Percentiles rank a stretch among this genome's conserved stretches.
These are phyloP conservation scores for Kwoniella mangroviensis DNA, from an alignment of 768 basidiomycete genomes.

Conservation along the genomic window DNA sequence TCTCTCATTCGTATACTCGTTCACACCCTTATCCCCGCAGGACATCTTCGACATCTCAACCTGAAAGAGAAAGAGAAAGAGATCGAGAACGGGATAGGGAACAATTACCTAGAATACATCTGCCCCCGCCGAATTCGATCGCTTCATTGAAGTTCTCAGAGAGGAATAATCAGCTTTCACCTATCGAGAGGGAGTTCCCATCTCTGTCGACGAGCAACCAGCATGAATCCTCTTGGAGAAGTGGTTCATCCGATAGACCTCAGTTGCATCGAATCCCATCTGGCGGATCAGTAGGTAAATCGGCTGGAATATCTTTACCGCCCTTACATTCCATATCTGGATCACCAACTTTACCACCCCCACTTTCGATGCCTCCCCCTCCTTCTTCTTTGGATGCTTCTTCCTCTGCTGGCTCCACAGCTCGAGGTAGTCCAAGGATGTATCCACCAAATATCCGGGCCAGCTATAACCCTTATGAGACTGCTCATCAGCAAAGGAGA, in stretches of 20 bases:
- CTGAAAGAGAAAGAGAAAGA: conserved; percentile 6
- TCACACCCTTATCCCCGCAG: conserved; percentile 23
- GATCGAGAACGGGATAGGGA: conserved; percentile 6
- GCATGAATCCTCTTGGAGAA: conserved; percentile 16
- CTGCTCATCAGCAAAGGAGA: not conserved
- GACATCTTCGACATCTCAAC: conserved; percentile 11
- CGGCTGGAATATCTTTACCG: conserved; percentile 13
- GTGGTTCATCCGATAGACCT: conserved; percentile 1
- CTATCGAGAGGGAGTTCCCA: conserved; percentile 20
- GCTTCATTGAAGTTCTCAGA: conserved; percentile 6
- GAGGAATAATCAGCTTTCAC: conserved; percentile 8
- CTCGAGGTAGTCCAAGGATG: conserved; percentile 15
- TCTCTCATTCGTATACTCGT: conserved; percentile 18
- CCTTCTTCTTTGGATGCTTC: not conserved
- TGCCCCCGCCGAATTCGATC: conserved; percentile 14
- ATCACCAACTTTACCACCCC: conserved; percentile 17
- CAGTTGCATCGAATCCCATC: conserved; percentile 16
- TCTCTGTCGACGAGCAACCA: conserved; percentile 6
- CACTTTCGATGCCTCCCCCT: not conserved
- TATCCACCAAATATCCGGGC: conserved; percentile 12
- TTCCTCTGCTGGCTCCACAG: not conserved
- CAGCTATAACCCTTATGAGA: conserved; percentile 7
- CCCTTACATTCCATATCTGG: conserved; percentile 22
- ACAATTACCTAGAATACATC: conserved; percentile 14
- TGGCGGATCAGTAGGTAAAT: not conserved